Evolutionary conservation across 257 asterid genomes (phyloP).

Genomic region (Cinchona pubescens): DNA sequence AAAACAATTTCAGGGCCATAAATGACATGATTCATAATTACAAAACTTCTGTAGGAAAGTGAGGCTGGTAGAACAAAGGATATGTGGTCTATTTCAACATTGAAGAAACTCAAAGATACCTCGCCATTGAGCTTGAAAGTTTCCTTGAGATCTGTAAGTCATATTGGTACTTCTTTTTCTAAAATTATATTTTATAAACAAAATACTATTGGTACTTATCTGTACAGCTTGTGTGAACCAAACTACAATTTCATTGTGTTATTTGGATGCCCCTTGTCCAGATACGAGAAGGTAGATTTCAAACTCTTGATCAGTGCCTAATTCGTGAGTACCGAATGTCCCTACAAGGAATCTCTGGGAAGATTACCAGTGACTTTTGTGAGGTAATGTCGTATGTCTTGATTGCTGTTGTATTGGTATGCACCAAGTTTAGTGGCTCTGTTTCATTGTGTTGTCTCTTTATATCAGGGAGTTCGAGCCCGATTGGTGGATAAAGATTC

Average conservation of each 20-base stretch:
- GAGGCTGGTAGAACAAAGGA: slow-evolving; percentile 75
- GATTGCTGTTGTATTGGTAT: slow-evolving; percentile 6
- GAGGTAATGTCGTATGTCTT: slow-evolving; percentile 52
- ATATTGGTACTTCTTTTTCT: neutral
- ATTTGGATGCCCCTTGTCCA: slow-evolving; percentile 26
- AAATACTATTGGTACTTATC: slow-evolving; percentile 1
- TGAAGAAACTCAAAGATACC: slow-evolving; percentile 68
- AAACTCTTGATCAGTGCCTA: slow-evolving; percentile 87
- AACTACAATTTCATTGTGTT: slow-evolving; percentile 1
- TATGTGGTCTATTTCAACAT: slow-evolving; percentile 58
- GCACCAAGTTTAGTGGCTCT: slow-evolving; percentile 2
- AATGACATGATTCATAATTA: neutral
- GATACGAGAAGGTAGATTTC: slow-evolving; percentile 93
- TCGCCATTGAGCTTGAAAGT: slow-evolving; percentile 95
- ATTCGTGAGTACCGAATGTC: slow-evolving; percentile 89
- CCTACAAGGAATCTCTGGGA: slow-evolving; percentile 62
- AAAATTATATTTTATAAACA: no score
- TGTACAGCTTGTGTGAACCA: neutral
- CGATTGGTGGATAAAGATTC: slow-evolving; percentile 72
- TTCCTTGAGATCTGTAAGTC: slow-evolving; percentile 85
- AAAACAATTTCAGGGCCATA: neutral
- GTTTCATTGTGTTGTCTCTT: slow-evolving; percentile 14
- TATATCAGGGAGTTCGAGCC: slow-evolving; percentile 80
- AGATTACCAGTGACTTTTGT: slow-evolving; percentile 58
- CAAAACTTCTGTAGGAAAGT: slow-evolving; percentile 43